phyloP scores from a whole-genome alignment of 768 basidiomycete genomes.

The Serendipita sp. region DNA sequence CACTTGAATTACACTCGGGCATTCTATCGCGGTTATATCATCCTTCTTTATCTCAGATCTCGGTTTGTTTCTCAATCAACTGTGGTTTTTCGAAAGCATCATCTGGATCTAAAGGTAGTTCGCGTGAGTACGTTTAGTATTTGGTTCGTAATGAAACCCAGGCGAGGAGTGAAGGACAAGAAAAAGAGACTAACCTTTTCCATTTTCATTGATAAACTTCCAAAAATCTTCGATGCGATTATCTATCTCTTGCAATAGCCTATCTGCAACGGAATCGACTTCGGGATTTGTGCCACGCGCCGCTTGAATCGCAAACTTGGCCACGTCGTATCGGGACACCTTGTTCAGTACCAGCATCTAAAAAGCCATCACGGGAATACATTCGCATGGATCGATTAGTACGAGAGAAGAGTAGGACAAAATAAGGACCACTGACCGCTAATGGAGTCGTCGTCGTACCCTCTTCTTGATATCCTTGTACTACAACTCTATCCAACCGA shows the following conservation, averaged over 20 bases:
- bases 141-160: no score
- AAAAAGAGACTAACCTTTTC: conserved; percentile 27
- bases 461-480: conserved; percentile 53
- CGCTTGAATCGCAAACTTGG: conserved; percentile 40
- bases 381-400: conserved; percentile 7
- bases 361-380: not conserved
- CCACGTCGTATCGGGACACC: conserved; percentile 52
- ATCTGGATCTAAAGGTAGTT: no score
- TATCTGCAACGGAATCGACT: conserved; percentile 43
- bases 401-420: conserved; percentile 24
- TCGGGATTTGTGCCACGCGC: conserved; percentile 35
- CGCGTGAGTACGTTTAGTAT: no score
- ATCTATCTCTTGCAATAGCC: conserved; percentile 36
- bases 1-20: no score
- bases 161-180: no score
- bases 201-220: conserved; percentile 42
- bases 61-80: no score
- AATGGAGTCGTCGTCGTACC: conserved; percentile 68
- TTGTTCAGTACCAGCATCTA: conserved; percentile 63
- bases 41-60: no score
- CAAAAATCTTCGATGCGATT: conserved; percentile 46
- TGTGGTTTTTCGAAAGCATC: no score
- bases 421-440: conserved; percentile 21
- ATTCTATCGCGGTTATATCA: no score
- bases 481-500: conserved; percentile 31